A percentile compares a stretch with the other conserved stretches of the same genome.
Evolutionary conservation across 441 rosid genomes (phyloP).

Genomic region (Sinapis alba): DNA sequence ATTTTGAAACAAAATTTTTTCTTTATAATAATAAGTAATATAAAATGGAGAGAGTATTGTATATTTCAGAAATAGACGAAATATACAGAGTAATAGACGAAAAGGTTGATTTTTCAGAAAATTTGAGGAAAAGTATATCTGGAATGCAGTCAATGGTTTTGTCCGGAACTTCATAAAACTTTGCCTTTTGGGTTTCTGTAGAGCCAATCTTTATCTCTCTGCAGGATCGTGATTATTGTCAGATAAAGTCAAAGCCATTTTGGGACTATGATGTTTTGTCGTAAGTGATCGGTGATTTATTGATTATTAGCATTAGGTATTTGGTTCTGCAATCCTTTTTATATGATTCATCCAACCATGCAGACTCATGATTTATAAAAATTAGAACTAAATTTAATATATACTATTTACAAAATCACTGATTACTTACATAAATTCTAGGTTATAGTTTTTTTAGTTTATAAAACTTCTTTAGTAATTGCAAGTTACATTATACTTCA

Average conservation of each 20-base stretch:
- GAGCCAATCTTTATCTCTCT: constrained; percentile 30
- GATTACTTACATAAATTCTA: no score
- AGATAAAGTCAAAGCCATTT: constrained; percentile 35
- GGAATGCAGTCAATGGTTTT: constrained; percentile 26
- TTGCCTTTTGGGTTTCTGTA: constrained; percentile 41
- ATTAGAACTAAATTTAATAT: background rate
- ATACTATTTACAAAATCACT: no score
- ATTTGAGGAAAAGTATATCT: constrained; percentile 6
- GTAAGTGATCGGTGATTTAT: constrained; percentile 1
- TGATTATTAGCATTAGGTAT: background rate
- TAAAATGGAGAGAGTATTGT: no score
- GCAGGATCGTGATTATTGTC: constrained; percentile 26
- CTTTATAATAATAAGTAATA: no score
- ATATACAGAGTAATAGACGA: constrained; percentile 11
- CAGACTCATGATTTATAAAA: background rate
- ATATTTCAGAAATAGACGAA: no score
- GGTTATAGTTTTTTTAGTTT: background rate
- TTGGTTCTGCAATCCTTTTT: background rate
- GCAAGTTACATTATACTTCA: background rate
- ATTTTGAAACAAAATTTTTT: no score
- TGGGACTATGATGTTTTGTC: constrained; percentile 24
- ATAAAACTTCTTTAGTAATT: background rate
- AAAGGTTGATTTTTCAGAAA: background rate
- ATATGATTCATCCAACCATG: background rate
- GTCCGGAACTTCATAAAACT: constrained; percentile 24